phyloP scores from a whole-genome alignment of 192 early-diverging fungal genomes.

The Dissophora globulifera region DNA sequence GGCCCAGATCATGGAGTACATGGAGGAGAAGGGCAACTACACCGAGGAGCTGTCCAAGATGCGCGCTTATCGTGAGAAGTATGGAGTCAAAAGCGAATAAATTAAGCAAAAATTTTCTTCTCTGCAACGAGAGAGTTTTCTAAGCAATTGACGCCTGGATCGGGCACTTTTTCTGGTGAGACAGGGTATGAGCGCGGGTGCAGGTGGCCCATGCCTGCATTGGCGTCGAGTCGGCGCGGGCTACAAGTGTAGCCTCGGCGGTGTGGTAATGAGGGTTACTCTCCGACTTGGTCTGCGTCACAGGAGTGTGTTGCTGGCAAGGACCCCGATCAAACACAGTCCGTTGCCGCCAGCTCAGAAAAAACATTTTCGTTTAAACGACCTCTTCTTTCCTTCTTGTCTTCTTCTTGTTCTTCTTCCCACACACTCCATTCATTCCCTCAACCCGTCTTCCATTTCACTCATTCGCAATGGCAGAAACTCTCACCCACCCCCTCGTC shows the following conservation, averaged over 20 bases:
- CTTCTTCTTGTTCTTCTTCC: conserved; percentile 3
- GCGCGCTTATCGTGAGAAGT: conserved; percentile 81
- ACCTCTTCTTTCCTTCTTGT: background rate
- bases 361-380: conserved; percentile 4
- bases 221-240: no score
- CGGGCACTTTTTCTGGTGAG: no score
- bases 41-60: conserved; percentile 74
- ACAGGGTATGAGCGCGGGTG: no score
- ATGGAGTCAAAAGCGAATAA: conserved; percentile 74
- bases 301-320: background rate
- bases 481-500: conserved; percentile 89
- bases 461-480: conserved; percentile 50
- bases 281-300: no score
- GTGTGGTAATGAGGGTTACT: no score
- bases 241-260: no score
- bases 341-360: background rate
- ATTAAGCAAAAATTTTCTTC: no score
- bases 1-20: conserved; percentile 88
- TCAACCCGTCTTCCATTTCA: background rate
- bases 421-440: conserved; percentile 6
- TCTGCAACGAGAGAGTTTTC: no score
- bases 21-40: conserved; percentile 76
- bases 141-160: no score
- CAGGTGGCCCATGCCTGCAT: no score
- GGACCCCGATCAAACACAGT: background rate